Conservation (phyloP, 768 basidiomycete genomes). For the Boletus sp. region DNA sequence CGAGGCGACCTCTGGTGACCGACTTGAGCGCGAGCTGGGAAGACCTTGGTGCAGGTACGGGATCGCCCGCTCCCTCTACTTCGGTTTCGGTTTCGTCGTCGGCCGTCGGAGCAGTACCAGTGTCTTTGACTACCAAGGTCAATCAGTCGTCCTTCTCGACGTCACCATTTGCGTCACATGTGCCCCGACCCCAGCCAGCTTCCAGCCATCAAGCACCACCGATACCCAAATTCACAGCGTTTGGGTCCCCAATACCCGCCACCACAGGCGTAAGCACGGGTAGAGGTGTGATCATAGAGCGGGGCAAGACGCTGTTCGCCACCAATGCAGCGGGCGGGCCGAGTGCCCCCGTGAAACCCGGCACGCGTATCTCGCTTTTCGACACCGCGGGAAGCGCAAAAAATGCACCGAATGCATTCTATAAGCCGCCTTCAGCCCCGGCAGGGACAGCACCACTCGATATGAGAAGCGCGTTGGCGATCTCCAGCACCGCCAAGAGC, state of each 20-base stretch:
- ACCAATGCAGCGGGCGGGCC: not conserved
- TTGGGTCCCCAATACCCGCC: conserved; percentile 25
- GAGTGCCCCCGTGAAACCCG: conserved; percentile 3
- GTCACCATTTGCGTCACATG: conserved; percentile 10
- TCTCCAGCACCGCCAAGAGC: not conserved
- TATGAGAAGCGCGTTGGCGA: not conserved
- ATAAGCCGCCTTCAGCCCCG: conserved; percentile 44
- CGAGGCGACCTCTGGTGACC: conserved; percentile 22
- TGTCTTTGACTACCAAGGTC: not conserved
- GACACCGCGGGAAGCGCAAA: conserved; percentile 48
- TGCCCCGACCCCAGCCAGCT: conserved; percentile 1
- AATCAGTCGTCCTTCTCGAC: not conserved
- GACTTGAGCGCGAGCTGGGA: conserved; percentile 64
- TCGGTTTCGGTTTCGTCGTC: conserved; percentile 12
- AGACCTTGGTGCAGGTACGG: conserved; percentile 37
- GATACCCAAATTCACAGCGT: conserved; percentile 26
- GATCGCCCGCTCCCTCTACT: conserved; percentile 6
- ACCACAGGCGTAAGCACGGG: not conserved
- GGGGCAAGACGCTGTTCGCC: conserved; percentile 18
- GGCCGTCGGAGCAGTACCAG: not conserved
- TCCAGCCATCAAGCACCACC: conserved; percentile 6
- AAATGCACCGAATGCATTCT: conserved; percentile 64
- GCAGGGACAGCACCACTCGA: not conserved
- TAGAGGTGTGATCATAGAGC: conserved; percentile 14
- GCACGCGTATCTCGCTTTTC: conserved; percentile 34